These are phyloP conservation scores for Miscanthus lutarioriparius DNA, from an alignment of 176 grass and related monocot genomes.

Conservation along the genomic window DNA sequence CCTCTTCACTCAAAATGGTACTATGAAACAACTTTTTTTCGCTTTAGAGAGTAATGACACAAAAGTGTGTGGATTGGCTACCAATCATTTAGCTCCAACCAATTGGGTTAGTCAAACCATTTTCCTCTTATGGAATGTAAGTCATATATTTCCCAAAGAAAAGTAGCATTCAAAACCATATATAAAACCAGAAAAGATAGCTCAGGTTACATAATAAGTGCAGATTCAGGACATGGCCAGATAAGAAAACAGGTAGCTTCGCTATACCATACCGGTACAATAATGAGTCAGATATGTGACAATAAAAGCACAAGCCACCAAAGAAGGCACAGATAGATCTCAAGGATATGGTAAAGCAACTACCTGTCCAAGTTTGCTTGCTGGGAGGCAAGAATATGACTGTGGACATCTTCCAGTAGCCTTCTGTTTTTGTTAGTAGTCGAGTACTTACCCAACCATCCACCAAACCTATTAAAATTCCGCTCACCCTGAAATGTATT, in stretches of 20 bases:
- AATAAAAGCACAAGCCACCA: background rate
- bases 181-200: background rate
- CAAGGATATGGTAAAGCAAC: constrained; percentile 18
- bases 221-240: background rate
- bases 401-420: constrained; percentile 91
- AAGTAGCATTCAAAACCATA: background rate
- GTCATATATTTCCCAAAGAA: constrained; percentile 4
- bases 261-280: background rate
- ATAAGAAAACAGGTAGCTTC: constrained; percentile 1
- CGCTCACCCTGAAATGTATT: constrained; percentile 75
- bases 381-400: constrained; percentile 91
- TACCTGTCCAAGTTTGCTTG: constrained; percentile 90
- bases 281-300: background rate
- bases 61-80: background rate
- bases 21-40: background rate
- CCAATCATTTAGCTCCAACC: background rate
- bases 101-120: constrained; percentile 1
- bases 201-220: background rate
- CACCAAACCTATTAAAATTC: constrained; percentile 99
- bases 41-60: background rate
- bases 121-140: background rate
- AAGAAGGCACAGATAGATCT: constrained; percentile 1
- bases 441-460: constrained; percentile 97
- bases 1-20: constrained; percentile 8
- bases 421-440: constrained; percentile 91